A percentile compares a stretch with the other conserved stretches of the same genome.
Evolutionary conservation across 75 land plant species (phyloP).

Genomic region (Pseudotsuga menziesii): DNA sequence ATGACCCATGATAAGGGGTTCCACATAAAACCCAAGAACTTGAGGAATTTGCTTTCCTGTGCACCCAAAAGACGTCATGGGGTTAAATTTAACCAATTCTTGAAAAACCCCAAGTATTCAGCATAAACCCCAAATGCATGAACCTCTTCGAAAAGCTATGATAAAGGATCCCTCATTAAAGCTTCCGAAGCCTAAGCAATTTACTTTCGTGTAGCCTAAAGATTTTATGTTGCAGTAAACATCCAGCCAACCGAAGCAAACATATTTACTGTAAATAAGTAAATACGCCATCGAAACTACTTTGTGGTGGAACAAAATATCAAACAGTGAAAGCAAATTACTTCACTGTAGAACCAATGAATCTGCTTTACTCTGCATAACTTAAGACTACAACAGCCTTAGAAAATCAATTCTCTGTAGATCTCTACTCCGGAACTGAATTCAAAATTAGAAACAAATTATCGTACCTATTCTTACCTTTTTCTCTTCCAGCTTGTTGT

Average conservation of each 20-base stretch:
- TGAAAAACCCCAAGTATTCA: background rate
- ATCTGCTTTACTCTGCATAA: no score
- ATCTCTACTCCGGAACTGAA: background rate
- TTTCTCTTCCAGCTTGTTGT: slow-evolving; percentile 96
- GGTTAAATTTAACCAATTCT: no score
- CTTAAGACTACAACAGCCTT: background rate
- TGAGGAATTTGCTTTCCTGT: slow-evolving; percentile 81
- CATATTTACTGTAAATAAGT: no score
- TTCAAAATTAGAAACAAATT: background rate
- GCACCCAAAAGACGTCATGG: background rate
- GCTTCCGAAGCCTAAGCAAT: no score
- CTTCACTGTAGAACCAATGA: no score
- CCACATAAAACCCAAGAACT: slow-evolving; percentile 96
- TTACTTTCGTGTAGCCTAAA: no score
- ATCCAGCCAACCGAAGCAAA: no score
- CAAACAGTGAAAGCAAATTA: no score
- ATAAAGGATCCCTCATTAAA: background rate
- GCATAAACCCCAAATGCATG: background rate
- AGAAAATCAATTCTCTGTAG: background rate
- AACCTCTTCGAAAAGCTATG: background rate
- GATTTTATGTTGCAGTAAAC: no score
- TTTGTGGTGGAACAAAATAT: no score
- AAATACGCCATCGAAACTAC: no score
- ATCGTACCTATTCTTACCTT: slow-evolving; percentile 29
- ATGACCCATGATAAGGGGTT: slow-evolving; percentile 96